A percentile compares a stretch with the other conserved stretches of the same genome.
phyloP scores from a whole-genome alignment of 2,329 filamentous ascomycete genomes.

The Penicillium sp. region DNA sequence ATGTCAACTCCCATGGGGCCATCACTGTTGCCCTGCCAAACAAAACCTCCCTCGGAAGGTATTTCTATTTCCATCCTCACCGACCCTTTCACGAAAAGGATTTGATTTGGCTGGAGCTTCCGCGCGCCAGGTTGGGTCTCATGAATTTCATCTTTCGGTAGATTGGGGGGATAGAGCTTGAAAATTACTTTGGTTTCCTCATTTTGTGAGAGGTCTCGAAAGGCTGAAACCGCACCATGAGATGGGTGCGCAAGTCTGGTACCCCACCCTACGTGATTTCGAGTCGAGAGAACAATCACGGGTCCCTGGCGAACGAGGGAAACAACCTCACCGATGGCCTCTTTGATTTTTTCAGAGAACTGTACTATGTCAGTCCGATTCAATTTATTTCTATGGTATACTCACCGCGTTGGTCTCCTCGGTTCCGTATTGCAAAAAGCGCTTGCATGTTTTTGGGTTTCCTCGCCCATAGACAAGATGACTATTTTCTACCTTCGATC shows the following conservation, averaged over 20 bases:
- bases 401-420: neutral
- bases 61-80: constrained; percentile 8
- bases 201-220: constrained; percentile 5
- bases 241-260: constrained; percentile 4
- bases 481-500: neutral
- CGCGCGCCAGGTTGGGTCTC: neutral
- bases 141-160: neutral
- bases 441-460: neutral
- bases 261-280: neutral
- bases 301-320: neutral
- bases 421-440: constrained; percentile 1
- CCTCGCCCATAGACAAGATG: constrained; percentile 1
- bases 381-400: neutral
- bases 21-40: constrained; percentile 5
- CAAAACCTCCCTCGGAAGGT: constrained; percentile 1
- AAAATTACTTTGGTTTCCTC: constrained; percentile 1
- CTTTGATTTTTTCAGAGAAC: constrained; percentile 6
- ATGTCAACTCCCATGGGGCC: constrained; percentile 3
- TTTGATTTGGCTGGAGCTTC: constrained; percentile 6
- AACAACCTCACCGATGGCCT: constrained; percentile 7
- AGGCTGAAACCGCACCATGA: constrained; percentile 2
- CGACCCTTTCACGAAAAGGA: constrained; percentile 10
- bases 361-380: constrained; percentile 2
- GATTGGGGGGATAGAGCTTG: constrained; percentile 5
- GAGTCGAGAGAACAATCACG: neutral